Evolutionary conservation across 768 basidiomycete genomes (phyloP).

Genomic region (Epithele typhae): DNA sequence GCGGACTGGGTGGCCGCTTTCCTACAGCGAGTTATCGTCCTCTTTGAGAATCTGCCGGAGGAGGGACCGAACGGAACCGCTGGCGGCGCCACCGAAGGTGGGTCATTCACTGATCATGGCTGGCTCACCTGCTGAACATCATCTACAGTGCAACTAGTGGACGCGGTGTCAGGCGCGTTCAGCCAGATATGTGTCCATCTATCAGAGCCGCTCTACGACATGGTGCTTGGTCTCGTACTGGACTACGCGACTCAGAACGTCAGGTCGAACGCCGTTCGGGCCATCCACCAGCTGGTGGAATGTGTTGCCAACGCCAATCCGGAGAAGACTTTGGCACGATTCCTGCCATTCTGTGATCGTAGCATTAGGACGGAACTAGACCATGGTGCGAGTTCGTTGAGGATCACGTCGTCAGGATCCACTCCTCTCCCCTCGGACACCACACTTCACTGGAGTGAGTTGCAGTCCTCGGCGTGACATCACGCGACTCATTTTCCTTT

Average conservation of each 20-base stretch:
- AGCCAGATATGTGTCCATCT: constrained; percentile 74
- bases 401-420: constrained; percentile 62
- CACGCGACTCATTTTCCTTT: background rate
- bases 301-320: constrained; percentile 82
- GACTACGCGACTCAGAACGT: constrained; percentile 80
- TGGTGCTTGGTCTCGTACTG: constrained; percentile 78
- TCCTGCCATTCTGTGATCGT: constrained; percentile 66
- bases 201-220: constrained; percentile 70
- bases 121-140: background rate
- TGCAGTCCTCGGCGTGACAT: background rate
- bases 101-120: background rate
- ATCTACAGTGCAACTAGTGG: constrained; percentile 61
- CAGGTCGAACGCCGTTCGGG: constrained; percentile 81
- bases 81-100: constrained; percentile 64
- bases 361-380: constrained; percentile 78
- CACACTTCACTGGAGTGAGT: constrained; percentile 82
- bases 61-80: constrained; percentile 64
- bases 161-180: constrained; percentile 72
- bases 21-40: constrained; percentile 69
- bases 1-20: constrained; percentile 84
- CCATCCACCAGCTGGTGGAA: constrained; percentile 81
- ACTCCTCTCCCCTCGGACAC: constrained; percentile 74
- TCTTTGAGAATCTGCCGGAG: constrained; percentile 84
- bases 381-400: constrained; percentile 73
- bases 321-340: constrained; percentile 69